Percentiles rank a stretch among this genome's conserved stretches.
These are phyloP conservation scores for Trichoderma gracile DNA, from an alignment of 2,329 filamentous ascomycete species.

Conservation along the genomic window DNA sequence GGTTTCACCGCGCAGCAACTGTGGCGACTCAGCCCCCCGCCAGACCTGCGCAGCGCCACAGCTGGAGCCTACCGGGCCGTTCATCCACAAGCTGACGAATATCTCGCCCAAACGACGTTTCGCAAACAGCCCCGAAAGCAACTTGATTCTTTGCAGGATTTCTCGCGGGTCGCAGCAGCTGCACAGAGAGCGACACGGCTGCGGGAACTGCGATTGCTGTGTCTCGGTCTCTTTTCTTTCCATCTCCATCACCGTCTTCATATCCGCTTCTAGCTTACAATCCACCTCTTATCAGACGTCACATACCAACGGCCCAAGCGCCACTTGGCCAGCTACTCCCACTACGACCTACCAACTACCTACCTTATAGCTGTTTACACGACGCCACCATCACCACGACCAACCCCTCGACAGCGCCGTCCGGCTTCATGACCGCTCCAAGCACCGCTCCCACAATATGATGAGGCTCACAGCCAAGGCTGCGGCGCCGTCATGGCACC, in stretches of 20 bases:
- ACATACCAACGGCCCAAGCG: background rate
- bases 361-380: background rate
- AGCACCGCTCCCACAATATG: slow-evolving; percentile 42
- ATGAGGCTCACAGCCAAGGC: slow-evolving; percentile 57
- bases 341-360: no score
- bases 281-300: no score
- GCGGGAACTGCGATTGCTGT: background rate
- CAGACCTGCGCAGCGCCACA: slow-evolving; percentile 22
- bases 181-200: background rate
- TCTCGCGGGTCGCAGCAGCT: background rate
- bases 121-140: slow-evolving; percentile 22
- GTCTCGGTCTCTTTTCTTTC: background rate
- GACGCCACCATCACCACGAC: background rate
- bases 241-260: background rate
- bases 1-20: background rate
- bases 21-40: slow-evolving; percentile 25
- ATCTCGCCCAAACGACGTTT: slow-evolving; percentile 8
- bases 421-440: slow-evolving; percentile 47
- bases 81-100: slow-evolving; percentile 26
- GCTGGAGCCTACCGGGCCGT: slow-evolving; percentile 15
- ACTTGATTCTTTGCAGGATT: background rate
- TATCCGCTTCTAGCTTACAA: no score
- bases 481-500: slow-evolving; percentile 49
- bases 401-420: slow-evolving; percentile 3
- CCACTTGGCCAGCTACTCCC: background rate